Base-by-base conservation (phyloP, 306 rosid genomes). In the Delonix regia region DNA sequence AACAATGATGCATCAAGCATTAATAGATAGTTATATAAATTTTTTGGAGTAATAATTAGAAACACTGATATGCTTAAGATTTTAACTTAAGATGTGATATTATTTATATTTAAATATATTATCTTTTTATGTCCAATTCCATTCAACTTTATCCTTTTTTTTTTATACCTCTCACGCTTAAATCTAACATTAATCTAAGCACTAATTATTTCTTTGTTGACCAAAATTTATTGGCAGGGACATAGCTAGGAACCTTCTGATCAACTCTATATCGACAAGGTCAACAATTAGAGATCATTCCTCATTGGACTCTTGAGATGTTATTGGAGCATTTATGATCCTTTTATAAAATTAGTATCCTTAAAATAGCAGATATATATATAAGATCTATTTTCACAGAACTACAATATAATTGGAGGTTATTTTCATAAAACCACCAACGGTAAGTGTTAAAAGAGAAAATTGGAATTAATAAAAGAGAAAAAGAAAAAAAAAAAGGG, bases 1-100 rank as follows among this genome's bases (percentile, higher is more conserved):
- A 57, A 57, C 12, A 7, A 66, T 75, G 67, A 38, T 60, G 60
- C 71, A 44, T 60, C 10, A 44, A 62, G 49, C 79, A 62, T 47
- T 42, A 28, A 11, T 2, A 28, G 62, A 28, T 3, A n/a, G n/a
- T n/a, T n/a, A n/a, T 49, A 3, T 7, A n/a, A 25, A 47, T 44
- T 24, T 45, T 27, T n/a, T n/a, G n/a, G n/a, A n/a, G n/a, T n/a
- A n/a, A n/a, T n/a, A n/a, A n/a, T n/a, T n/a, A n/a, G n/a, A n/a
- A n/a, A n/a, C n/a, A n/a, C n/a, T n/a, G n/a, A n/a, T n/a, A n/a
- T n/a, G n/a, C n/a, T n/a, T n/a, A n/a, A n/a, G n/a, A n/a, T n/a
- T n/a, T n/a, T n/a, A n/a, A n/a, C n/a, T n/a, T n/a, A n/a, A n/a
- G n/a, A n/a, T n/a, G n/a, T n/a, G n/a, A n/a, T n/a, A n/a, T n/a